Evolutionary conservation across 306 rosid species (phyloP).

Genomic region (Cucurbita maxima): DNA sequence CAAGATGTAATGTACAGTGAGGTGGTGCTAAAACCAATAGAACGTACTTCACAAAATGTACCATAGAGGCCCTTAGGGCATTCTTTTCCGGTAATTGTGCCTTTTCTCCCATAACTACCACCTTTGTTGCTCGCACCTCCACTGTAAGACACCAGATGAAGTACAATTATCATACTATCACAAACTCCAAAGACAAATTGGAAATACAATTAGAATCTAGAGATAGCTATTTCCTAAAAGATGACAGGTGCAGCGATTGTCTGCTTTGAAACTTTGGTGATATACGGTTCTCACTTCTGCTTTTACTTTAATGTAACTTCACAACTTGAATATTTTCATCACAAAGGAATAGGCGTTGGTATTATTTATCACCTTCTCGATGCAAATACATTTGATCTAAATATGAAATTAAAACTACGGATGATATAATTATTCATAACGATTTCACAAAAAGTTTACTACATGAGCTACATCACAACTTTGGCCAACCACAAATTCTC

Average conservation of each 20-base stretch:
- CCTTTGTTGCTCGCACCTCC: conserved; percentile 76
- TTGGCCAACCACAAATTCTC: neutral
- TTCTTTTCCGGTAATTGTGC: conserved; percentile 76
- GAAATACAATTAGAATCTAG: neutral
- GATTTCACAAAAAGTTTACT: neutral
- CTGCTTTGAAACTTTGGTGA: neutral
- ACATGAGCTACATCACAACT: neutral
- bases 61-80: conserved; percentile 94
- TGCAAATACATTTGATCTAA: neutral
- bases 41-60: conserved; percentile 63
- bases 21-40: conserved; percentile 3
- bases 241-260: neutral
- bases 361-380: neutral
- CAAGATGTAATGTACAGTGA: neutral
- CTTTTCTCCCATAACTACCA: conserved; percentile 61
- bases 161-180: conserved; percentile 11
- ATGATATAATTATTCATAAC: neutral
- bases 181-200: neutral
- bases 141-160: conserved; percentile 38
- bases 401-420: neutral
- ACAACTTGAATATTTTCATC: neutral
- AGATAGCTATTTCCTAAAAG: neutral
- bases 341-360: neutral
- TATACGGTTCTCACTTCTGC: neutral
- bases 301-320: neutral